Evolutionary conservation across 441 rosid genomes (phyloP), one percentile per base, ranked within the genome.

Genomic region (Aquilaria agallochum): DNA sequence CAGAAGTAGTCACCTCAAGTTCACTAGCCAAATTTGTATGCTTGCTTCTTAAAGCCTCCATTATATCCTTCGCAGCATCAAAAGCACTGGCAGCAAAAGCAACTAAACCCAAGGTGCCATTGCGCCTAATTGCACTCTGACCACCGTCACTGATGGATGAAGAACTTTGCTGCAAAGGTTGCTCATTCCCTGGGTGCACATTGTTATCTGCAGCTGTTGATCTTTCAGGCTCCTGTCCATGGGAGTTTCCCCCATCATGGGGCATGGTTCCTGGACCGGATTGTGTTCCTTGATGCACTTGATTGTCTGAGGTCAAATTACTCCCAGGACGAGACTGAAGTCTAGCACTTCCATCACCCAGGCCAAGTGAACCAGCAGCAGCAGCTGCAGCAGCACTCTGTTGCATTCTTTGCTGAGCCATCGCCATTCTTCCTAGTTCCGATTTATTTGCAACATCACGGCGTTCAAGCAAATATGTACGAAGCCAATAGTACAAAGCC

Each of bases 401-500:
- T 81, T 92, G 98, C 88, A 85, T 79, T 72, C 98, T 85, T 72
- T 90, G 99, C 68, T 85, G 95, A 65, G 95, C 92, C 84, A 87
- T 72, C 67, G 92, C 83, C 70, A 89, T 68, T 78, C 97, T 80
- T 56, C 83, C 76, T 20, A 73, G 73, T 61, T 92, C 99, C 61
- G 95, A 87, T 76, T 90, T 95, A 76, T 88, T 88, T 57, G 88
- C 96, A 53, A 87, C 98, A 81, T 95, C 98, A 9, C 98, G 99
- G 49, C 97, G 95, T 72, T 95, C 99, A 36, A 95, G 97, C 78
- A 95, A 79, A 80, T 92, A 92, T 57, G 99, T 92, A 45, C 99
- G 92, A 9, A 95, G 89, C 97, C 97, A 92, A 80, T 95, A 95
- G 84, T 95, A 95, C 42, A 92, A 76, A 68, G 99, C 97, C 99